Base-by-base conservation (phyloP, 768 basidiomycete species). In the Russula griseocarnosa region DNA sequence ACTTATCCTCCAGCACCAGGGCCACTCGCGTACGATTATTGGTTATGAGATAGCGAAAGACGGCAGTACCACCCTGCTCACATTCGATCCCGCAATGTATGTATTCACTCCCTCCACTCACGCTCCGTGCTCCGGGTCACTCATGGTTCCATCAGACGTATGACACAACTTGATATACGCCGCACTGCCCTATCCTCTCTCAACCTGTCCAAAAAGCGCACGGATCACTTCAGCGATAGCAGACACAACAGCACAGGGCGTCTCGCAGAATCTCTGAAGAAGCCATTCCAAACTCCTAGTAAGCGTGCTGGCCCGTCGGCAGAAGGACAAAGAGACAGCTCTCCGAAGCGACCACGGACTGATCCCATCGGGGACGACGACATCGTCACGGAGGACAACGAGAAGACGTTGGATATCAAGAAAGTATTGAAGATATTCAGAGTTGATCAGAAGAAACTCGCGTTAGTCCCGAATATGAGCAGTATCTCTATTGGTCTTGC, bases 11-110 rank as follows among this genome's bases (percentile, higher is more conserved):
- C 87, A 96, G 77, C 86, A 91, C 70, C 73, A 80, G 8, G 92
- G 92, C 0, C 94, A 97, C 75, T 97, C 94, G n/a, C 76, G 89
- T 28, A 87, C 88, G 5, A 84, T 97, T 14, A 80, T 97, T 3
- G 94, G 94, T 1, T 94, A 88, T 69, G 92, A 95, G 73, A 74
- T 86, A 44, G 78, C 77, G 58, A 82, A 80, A 68, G 77, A 77
- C 18, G 86, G 85, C 8, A 73, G 76, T 14, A 77, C 83, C 44
- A 86, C 83, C 66, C 79, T 97, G 10, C 77, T 96, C 16, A 77
- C 82, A 8, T 92, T 94, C 66, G 92, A 97, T 76, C 91, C 94
- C 20, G 83, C 84, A 18, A 79, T 71, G 90, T 89, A 65, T 69
- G 78, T 69, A 24, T 52, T 36, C 36, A 36, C 13, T 9, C 3